Evolutionary conservation across 257 asterid genomes (phyloP).

Genomic region (Schizonepeta tenuifolia): DNA sequence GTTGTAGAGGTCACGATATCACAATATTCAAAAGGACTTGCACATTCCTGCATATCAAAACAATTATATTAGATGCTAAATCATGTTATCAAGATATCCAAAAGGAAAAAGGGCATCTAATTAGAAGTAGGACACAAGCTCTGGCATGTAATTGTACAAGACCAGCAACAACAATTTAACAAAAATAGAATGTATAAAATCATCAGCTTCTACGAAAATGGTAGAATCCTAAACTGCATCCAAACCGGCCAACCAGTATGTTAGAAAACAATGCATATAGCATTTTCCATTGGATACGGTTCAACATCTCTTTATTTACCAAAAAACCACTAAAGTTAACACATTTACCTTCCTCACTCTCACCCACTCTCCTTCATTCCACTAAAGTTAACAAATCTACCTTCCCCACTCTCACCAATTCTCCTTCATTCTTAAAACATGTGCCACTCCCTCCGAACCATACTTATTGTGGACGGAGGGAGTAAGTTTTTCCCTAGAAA

Average conservation of each 20-base stretch:
- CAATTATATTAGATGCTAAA: conserved; percentile 25
- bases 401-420: too few species aligned
- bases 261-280: neutral
- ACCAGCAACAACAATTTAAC: neutral
- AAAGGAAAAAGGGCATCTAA: neutral
- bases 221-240: neutral
- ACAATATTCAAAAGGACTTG: conserved; percentile 83
- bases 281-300: neutral
- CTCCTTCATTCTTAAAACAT: too few species aligned
- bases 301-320: too few species aligned
- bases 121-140: neutral
- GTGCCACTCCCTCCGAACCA: too few species aligned
- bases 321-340: too few species aligned
- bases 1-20: conserved; percentile 95
- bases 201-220: neutral
- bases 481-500: neutral
- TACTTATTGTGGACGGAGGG: too few species aligned
- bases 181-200: conserved; percentile 1
- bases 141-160: neutral
- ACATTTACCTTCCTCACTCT: too few species aligned
- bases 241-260: conserved; percentile 1
- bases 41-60: conserved; percentile 65
- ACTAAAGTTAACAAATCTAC: too few species aligned
- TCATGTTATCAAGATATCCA: conserved; percentile 11
- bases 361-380: too few species aligned